These are phyloP conservation scores for Paramecium primaurelia DNA, from an alignment of 73 alveolate genomes.

Conservation along the genomic window DNA sequence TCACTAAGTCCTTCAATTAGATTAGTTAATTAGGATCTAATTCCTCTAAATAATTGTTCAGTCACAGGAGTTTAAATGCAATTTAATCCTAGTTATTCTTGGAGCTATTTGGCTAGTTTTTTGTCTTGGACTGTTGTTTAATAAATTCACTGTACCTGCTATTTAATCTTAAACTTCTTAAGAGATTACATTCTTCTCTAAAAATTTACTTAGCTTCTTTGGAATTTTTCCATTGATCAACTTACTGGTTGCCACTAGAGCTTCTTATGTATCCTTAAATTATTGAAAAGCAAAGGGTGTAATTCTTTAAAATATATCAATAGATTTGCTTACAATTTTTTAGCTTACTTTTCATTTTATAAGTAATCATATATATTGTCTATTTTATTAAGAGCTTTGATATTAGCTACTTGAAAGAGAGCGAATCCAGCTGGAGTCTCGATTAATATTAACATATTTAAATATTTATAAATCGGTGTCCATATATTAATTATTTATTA, in stretches of 20 bases:
- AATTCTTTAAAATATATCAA: not conserved
- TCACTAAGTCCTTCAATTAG: constrained; percentile 91
- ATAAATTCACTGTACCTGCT: constrained; percentile 43
- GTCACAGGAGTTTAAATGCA: constrained; percentile 82
- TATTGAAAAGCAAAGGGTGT: constrained; percentile 53
- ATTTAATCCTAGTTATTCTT: constrained; percentile 85
- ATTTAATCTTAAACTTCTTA: constrained; percentile 87
- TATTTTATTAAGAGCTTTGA: not conserved
- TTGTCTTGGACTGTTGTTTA: constrained; percentile 81
- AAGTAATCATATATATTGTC: constrained; percentile 5
- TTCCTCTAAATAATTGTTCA: constrained; percentile 90
- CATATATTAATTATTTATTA: not conserved
- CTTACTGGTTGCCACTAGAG: constrained; percentile 66
- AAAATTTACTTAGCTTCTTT: constrained; percentile 89
- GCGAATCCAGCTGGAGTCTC: constrained; percentile 43
- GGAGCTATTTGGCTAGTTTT: constrained; percentile 83
- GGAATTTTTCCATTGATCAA: constrained; percentile 89
- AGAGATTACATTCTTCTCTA: constrained; percentile 87
- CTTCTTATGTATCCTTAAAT: constrained; percentile 58
- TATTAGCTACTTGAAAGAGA: not conserved
- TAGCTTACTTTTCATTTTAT: not conserved
- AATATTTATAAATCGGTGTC: not conserved
- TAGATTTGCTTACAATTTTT: not conserved
- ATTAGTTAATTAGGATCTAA: constrained; percentile 87
- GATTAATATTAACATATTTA: constrained; percentile 1